Evolutionary conservation across 805 yeast genomes (phyloP), one percentile per base, ranked within the genome.

Genomic region (Teunomyces aglyptinius): DNA sequence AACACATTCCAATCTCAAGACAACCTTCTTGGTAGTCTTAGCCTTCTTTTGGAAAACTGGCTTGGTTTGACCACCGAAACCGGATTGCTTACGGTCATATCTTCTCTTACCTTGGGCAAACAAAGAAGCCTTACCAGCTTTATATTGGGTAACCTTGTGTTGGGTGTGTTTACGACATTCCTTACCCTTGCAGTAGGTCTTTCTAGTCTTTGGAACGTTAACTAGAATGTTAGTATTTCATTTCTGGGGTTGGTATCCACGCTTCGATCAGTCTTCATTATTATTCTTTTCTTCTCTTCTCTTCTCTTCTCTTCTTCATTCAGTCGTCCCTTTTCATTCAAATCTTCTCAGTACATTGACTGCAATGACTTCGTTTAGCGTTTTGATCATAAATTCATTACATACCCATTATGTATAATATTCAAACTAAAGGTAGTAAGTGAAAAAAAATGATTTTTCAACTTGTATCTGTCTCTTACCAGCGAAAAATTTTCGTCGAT

Each of bases 61-160:
- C 85, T 90, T 94, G 81, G 99, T 94, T 83, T 94, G 99, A 89
- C 99, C 99, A 89, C 99, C 99, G 82, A 84, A 94, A 90, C 99
- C 99, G 70, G 87, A 75, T 83, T 94, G 99, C 81, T 94, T 94
- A 82, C 99, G 96, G 92, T 94, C 99, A 83, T 94, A 94, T 85
- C 99, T 91, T 85, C 99, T 90, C 92, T 95, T 94, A 86, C 99
- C 99, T 83, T 94, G 98, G 67, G 98, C 97, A 74, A 84, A 90
- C 70, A 91, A 85, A 60, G 98, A 92, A 76, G 99, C 98, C 84
- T 94, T 94, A 82, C 99, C 99, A 75, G 98, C 96, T 80, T 94
- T 94, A 95, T 94, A 94, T 84, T 94, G 99, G 78, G 99, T 92
- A 73, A 94, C 99, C 85, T 92, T 94, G 96, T 94, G 99, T 81